Base-by-base conservation (phyloP, 225 moss, liverwort and hornwort genomes). In the Climacium dendroides region DNA sequence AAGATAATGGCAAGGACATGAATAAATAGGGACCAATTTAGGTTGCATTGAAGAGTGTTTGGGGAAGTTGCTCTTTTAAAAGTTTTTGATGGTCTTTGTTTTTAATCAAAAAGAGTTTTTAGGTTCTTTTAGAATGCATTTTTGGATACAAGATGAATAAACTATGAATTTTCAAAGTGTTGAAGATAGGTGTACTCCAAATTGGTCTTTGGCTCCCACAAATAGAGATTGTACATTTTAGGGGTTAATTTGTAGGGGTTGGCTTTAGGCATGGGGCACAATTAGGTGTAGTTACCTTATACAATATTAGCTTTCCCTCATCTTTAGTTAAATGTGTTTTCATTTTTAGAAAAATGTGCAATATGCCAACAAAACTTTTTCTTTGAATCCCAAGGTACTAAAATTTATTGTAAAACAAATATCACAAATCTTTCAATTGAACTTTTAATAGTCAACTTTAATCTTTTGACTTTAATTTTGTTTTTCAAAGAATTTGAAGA, bases 321-420 rank as follows among this genome's bases (percentile, higher is more conserved):
- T 37, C 7, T 67, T 12, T 3, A 37, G 6, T n/a, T 65, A 11
- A 65, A 10, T 64, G 65, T n/a, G n/a, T n/a, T 35, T 65, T 65
- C 35, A 35, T n/a, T n/a, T 66, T 1, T 0, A 66, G 4, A 66
- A 1, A n/a, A 65, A 65, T 0, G 2, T 65, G 35, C 0, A 0
- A 6, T 5, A 35, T 65, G 19, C 11, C 35, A 65, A 35, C 2
- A 65, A n/a, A 19, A 35, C 6, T 65, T 65, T 4, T 65, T n/a
- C 20, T 65, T 19, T 65, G 6, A 65, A 65, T 11, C 6, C 20
- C 3, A 9, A 23, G 2, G 7, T 41, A 26, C 9, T 41, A 15
- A 43, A 5, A 26, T 41, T 26, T 15, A 70, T 71, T 43, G 43
- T 6, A 43, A 28, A 28, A 43, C 1, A 45, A 29, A 45, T 17